Evolutionary conservation across 768 basidiomycete genomes (phyloP).

Genomic region (Brasilioporus rufonigricans): DNA sequence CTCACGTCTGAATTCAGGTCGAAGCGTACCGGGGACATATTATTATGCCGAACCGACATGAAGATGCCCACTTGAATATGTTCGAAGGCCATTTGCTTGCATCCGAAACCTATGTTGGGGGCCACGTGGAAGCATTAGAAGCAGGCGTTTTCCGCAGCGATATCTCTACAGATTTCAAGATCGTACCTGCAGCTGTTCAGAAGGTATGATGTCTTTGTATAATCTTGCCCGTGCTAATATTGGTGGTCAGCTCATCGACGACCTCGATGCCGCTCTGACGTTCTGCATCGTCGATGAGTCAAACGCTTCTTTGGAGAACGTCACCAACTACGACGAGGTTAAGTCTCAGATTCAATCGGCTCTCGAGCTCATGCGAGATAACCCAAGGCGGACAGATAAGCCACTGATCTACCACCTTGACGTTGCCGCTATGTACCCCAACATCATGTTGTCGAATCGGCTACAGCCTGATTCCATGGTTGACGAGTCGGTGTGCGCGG

Average conservation of each 20-base stretch:
- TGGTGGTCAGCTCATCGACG: constrained; percentile 75
- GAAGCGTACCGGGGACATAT: constrained; percentile 90
- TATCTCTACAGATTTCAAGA: constrained; percentile 92
- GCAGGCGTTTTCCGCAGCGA: constrained; percentile 98
- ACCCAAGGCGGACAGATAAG: constrained; percentile 82
- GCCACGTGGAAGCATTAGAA: constrained; percentile 97
- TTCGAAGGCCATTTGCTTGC: constrained; percentile 96
- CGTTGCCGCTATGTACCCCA: constrained; percentile 99
- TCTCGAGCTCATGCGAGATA: constrained; percentile 88
- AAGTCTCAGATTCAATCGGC: constrained; percentile 72
- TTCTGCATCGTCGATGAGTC: constrained; percentile 90
- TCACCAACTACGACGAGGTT: constrained; percentile 95
- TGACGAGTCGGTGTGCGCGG: constrained; percentile 93
- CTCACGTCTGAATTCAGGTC: constrained; percentile 55
- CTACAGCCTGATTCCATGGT: constrained; percentile 98
- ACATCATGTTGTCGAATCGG: constrained; percentile 99
- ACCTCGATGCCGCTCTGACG: constrained; percentile 86
- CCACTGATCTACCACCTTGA: constrained; percentile 98
- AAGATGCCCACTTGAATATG: constrained; percentile 88
- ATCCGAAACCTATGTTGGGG: constrained; percentile 97
- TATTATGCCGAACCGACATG: constrained; percentile 98
- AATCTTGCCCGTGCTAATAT: background rate
- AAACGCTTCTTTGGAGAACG: constrained; percentile 69
- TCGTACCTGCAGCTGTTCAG: constrained; percentile 83
- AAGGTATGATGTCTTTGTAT: constrained; percentile 47